phyloP scores from a whole-genome alignment of 306 rosid genomes.

The Argentina anserina region DNA sequence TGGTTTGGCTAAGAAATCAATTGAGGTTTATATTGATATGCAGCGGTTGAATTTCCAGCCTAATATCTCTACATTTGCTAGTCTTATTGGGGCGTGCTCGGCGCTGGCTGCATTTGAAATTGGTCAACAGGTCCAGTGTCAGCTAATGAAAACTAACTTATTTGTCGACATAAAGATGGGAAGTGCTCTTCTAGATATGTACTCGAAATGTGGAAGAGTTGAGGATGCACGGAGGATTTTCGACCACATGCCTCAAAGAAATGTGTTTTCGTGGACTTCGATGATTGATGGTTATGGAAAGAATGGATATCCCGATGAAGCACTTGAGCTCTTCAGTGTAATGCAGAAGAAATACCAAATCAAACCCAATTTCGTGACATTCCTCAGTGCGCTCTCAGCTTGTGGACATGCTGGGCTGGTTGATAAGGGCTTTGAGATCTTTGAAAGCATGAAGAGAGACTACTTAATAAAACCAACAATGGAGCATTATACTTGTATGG shows the following conservation, averaged over 20 bases:
- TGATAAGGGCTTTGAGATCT: constrained; percentile 65
- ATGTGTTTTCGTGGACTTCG: constrained; percentile 92
- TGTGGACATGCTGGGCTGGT: constrained; percentile 84
- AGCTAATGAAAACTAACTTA: constrained; percentile 60
- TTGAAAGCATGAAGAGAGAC: constrained; percentile 59
- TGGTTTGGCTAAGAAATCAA: constrained; percentile 54
- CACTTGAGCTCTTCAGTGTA: constrained; percentile 55
- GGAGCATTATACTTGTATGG: constrained; percentile 95
- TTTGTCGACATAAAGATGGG: constrained; percentile 56
- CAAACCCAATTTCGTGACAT: constrained; percentile 67
- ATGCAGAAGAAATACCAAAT: constrained; percentile 44
- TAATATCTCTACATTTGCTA: constrained; percentile 85
- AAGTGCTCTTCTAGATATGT: constrained; percentile 85
- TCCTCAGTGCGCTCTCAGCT: constrained; percentile 80
- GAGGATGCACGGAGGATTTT: constrained; percentile 63
- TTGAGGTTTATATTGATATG: constrained; percentile 72
- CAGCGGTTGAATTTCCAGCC: constrained; percentile 61
- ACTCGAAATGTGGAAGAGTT: constrained; percentile 74
- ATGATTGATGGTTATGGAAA: constrained; percentile 96
- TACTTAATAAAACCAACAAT: constrained; percentile 58
- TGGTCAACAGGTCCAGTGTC: constrained; percentile 73
- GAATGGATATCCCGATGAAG: constrained; percentile 65
- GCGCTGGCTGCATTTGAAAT: constrained; percentile 57
- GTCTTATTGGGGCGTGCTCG: constrained; percentile 82
- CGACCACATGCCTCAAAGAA: constrained; percentile 57